Evolutionary conservation across 2,329 filamentous ascomycete species (phyloP), one percentile per base, ranked within the genome.

Genomic region (Calonectria pauciramosa): DNA sequence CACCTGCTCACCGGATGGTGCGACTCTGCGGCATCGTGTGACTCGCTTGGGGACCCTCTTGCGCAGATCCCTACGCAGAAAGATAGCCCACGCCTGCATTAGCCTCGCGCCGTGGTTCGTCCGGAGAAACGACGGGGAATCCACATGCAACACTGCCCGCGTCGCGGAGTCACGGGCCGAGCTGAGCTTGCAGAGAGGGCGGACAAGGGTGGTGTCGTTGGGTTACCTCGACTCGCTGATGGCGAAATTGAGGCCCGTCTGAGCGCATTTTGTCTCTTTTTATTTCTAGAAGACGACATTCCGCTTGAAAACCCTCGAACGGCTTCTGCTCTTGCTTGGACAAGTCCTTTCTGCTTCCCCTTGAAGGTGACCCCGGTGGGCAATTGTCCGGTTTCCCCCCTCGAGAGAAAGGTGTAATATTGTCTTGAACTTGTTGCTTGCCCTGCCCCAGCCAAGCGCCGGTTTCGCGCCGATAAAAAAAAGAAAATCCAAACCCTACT

Each of bases 241-340:
- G 59, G 60, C 60, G 54, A 59, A 63, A 36, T 44, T 36, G 59
- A 54, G 69, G 63, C 60, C 69, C 69, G 64, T 64, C 36, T 59
- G 69, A 71, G 60, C 49, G 36, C 20, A 59, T 71, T 71, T 60
- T 52, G 66, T 68, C 60, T 71, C 9, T 28, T 32, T 71, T 38
- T 38, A 44, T 6, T 63, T 36, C 56, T 63, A 63, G 38, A 63
- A 63, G 56, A 41, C 56, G n/a, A 23, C 26, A 36, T 60, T 54
- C 41, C 18, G 18, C 54, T 38, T 60, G n/a, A 20, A n/a, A 23
- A 28, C 14, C 20, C 32, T 38, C 30, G 52, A 34, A 20, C 52
- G 38, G 44, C 47, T 26, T 32, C n/a, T 47, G 41, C 41, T 23
- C 20, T 47, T 20, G 18, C n/a, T 47, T 36, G 44, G 44, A 20